Evolutionary conservation across 2,329 filamentous ascomycete species (phyloP), one percentile per base, ranked within the genome.

Genomic region (Claviceps humidiphila): DNA sequence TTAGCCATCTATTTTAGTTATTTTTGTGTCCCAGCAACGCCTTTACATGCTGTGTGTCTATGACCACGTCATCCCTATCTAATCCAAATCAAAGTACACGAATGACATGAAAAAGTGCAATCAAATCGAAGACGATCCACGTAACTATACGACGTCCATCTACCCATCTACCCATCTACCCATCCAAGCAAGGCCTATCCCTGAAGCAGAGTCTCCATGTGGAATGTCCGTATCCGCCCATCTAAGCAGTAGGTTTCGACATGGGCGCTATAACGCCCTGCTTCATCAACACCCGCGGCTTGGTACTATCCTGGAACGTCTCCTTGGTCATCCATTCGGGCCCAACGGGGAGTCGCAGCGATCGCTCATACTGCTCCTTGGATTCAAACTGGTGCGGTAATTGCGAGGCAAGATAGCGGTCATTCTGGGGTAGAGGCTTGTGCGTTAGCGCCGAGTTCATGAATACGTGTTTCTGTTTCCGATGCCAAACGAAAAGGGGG

Each of bases 311-410:
- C 74, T 97, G 90, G 77, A 93, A 93, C 14, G 86, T 89, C 72
- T 89, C 82, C 78, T 95, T 96, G n/a, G 91, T 97, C 59, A 84
- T 82, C 90, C 91, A 98, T 69, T 98, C 91, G 16, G 86, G 88
- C 1, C 93, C 93, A 55, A 97, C 81, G 1, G 93, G 93, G 58
- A 96, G 71, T 44, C 91, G 77, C 54, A 97, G 73, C 57, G 85
- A 87, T 49, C 91, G 76, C 74, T 98, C 93, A 70, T 97, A 97
- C 73, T 96, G 89, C 63, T 86, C 78, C 59, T 77, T 78, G 30
- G 79, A 88, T 74, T 96, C 91, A 68, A 89, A 97, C n/a, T 83
- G 84, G 69, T 94, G 87, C 49, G 93, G 93, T 49, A 98, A 74
- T 60, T 82, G 80, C 8, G 82, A 81, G 17, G 93, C 90, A 61